These are phyloP conservation scores for Lecanicillium sp. DNA, from an alignment of 2,329 filamentous ascomycete species.

Conservation along the genomic window DNA sequence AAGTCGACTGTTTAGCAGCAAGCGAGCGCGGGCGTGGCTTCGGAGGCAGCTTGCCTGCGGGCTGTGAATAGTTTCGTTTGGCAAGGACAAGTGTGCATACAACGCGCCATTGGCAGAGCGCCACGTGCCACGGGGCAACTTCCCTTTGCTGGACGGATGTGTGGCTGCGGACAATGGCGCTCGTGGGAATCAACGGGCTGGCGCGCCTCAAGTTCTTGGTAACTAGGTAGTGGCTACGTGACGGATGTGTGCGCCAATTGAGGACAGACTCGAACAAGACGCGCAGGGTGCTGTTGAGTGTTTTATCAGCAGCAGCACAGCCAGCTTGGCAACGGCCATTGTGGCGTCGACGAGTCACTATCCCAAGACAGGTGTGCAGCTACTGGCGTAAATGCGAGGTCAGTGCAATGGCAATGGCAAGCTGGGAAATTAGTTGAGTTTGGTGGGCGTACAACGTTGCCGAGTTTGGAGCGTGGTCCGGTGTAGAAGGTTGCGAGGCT, in stretches of 20 bases:
- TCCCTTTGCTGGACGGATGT: no score
- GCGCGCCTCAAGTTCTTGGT: no score
- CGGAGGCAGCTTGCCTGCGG: background rate
- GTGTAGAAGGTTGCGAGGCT: background rate
- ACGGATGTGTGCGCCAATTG: no score
- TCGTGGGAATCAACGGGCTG: no score
- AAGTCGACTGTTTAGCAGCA: background rate
- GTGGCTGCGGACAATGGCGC: no score
- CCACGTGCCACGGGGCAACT: background rate
- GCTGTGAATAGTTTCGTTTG: constrained; percentile 2
- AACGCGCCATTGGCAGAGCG: background rate
- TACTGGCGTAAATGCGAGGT: background rate
- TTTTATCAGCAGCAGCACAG: background rate
- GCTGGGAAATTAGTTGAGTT: background rate
- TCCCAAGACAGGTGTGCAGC: no score
- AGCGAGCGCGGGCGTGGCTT: no score
- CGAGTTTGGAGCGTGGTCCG: constrained; percentile 1
- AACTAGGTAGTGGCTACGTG: no score
- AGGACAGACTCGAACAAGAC: background rate
- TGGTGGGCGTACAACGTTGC: background rate
- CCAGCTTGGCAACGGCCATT: background rate
- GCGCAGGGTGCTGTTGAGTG: background rate
- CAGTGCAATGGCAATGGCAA: no score
- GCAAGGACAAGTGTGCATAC: background rate
- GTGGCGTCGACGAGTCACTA: background rate